Evolutionary conservation across 345 rosid species (phyloP).

Genomic region (Jatropha curcas): DNA sequence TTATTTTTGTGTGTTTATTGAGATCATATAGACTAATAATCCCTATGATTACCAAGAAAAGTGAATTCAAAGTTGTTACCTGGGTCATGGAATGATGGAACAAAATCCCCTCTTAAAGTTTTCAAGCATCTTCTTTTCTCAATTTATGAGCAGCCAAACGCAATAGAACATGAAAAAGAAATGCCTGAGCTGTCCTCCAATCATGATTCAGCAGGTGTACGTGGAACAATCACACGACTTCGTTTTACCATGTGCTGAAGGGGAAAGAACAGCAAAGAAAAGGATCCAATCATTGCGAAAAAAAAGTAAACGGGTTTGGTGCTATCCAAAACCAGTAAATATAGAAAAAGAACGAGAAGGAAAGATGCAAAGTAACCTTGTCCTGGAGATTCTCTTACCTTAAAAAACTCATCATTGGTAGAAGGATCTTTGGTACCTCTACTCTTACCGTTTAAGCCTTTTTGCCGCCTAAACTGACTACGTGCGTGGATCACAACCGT

Average conservation of each 20-base stretch:
- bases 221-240: background rate
- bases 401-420: background rate
- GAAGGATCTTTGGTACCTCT: constrained; percentile 15
- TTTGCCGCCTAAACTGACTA: constrained; percentile 34
- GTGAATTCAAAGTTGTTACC: background rate
- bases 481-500: constrained; percentile 26
- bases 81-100: background rate
- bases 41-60: background rate
- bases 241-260: background rate
- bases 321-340: constrained; percentile 12
- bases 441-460: constrained; percentile 15
- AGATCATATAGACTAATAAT: background rate
- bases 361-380: background rate
- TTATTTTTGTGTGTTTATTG: background rate
- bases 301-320: background rate
- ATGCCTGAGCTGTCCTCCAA: background rate
- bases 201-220: background rate
- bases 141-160: background rate
- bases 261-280: too few species aligned
- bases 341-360: background rate
- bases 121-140: background rate
- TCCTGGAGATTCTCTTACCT: constrained; percentile 15
- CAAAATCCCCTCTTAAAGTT: background rate
- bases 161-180: background rate
- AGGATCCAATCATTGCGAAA: constrained; percentile 8